Evolutionary conservation across 345 rosid species (phyloP).

Genomic region (Populus simonii): DNA sequence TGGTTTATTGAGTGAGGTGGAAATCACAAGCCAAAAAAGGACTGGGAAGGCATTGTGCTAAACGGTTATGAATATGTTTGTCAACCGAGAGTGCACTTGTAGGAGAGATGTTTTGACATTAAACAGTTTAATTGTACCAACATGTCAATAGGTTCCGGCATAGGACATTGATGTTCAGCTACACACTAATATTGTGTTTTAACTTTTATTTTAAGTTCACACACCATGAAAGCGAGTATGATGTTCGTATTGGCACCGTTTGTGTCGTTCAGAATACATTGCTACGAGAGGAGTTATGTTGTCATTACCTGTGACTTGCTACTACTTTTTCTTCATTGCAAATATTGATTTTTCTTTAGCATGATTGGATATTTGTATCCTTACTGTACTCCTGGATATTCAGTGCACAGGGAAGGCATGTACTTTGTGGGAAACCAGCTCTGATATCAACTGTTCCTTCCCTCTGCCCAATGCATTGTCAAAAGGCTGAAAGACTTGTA

Average conservation of each 20-base stretch:
- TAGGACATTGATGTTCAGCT: too few species aligned
- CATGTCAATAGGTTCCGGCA: too few species aligned
- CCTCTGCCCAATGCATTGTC: conserved; percentile 48
- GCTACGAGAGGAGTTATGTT: not conserved
- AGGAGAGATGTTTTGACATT: too few species aligned
- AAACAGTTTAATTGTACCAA: too few species aligned
- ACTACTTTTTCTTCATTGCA: not conserved
- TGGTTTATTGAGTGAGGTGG: too few species aligned
- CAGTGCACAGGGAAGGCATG: conserved; percentile 54
- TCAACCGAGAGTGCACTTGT: too few species aligned
- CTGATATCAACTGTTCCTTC: conserved; percentile 48
- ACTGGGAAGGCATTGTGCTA: too few species aligned
- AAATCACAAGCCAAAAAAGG: too few species aligned
- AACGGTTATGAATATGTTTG: too few species aligned
- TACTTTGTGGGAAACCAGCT: conserved; percentile 52
- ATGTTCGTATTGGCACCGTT: too few species aligned
- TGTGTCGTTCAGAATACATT: not conserved
- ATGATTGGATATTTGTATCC: not conserved
- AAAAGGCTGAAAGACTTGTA: conserved; percentile 49
- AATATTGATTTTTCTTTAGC: not conserved
- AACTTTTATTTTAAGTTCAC: not conserved
- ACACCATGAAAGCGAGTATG: not conserved
- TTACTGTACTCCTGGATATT: not conserved
- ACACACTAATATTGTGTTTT: too few species aligned
- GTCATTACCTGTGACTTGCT: not conserved